Base-by-base conservation (phyloP, 768 basidiomycete species). In the Trametes villosa region DNA sequence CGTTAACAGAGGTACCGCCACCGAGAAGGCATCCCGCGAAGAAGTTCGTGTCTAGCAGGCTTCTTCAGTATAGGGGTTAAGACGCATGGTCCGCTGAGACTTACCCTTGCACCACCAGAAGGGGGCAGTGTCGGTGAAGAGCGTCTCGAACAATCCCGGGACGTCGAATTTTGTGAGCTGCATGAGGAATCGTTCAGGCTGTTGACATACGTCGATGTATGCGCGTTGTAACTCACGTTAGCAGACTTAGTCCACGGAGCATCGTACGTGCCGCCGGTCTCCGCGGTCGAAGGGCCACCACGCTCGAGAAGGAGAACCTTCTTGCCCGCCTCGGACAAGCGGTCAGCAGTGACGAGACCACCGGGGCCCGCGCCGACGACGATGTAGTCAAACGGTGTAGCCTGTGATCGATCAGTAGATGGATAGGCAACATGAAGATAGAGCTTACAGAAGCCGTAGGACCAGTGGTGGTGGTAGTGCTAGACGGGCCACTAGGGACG, bases 41-140 rank as follows among this genome's bases (percentile, higher is more conserved):
- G 26, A 82, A 79, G 26, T 76, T 84, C 59, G 86, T 74, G 70
- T 87, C 86, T 80, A 33, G 3, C 75, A n/a, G n/a, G 83, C 56
- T 85, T 73, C 69, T 86, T 85, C 79, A 44, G 2, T 20, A 9
- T 12, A 17, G 15, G 38, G 18, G n/a, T 5, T 27, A 24, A 7
- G 45, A 13, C 31, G n/a, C n/a, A 27, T 27, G 27, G 33, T 26
- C 2, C 24, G n/a, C 12, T 26, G 18, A 1, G 9, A 36, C 67
- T 27, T 54, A 80, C 82, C 83, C 71, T 83, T 85, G 74, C 86
- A 88, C 84, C 84, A 88, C 81, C 82, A 88, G 72, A 77, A 87
- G 2, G 78, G 74, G 64, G 84, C 79, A 40, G 74, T 67, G 55
- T 85, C 84, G 17, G 79, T 76, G 74, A 88, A 88, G 83, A 86